A percentile compares a stretch with the other conserved stretches of the same genome.
Conservation (phyloP, 805 yeast species). For the Cyberlindnera mycetangii region DNA sequence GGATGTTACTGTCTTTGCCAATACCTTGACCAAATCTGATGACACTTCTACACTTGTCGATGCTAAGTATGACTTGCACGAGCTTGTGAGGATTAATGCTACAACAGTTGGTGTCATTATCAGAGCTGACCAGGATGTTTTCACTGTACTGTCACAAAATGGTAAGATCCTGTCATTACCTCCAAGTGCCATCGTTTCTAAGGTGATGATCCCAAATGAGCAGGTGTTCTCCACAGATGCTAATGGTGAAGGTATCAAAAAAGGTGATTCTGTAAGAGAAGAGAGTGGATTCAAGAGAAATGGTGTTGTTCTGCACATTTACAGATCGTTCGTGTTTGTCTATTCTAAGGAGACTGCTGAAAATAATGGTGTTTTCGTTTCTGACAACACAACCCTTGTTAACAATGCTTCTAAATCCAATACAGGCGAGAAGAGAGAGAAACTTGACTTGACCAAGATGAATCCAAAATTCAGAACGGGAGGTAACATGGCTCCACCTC, state of each 20-base stretch:
- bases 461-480: conserved; percentile 66
- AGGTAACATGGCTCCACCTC: conserved; percentile 56
- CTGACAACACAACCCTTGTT: conserved; percentile 68
- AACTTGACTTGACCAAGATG: conserved; percentile 76
- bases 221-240: conserved; percentile 84
- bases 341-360: conserved; percentile 77
- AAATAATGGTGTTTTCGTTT: conserved; percentile 89
- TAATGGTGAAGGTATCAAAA: conserved; percentile 77
- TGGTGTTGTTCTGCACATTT: conserved; percentile 85
- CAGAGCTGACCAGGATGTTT: conserved; percentile 84
- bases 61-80: conserved; percentile 83
- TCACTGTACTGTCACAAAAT: conserved; percentile 75
- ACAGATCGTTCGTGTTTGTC: conserved; percentile 74
- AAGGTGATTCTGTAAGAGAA: conserved; percentile 94
- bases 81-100: conserved; percentile 83
- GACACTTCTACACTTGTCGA: conserved; percentile 75
- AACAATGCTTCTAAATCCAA: conserved; percentile 85
- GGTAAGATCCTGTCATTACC: conserved; percentile 70
- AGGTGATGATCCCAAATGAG: conserved; percentile 59
- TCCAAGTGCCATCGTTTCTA: conserved; percentile 81
- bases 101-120: conserved; percentile 86
- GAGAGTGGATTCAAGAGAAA: conserved; percentile 78
- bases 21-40: conserved; percentile 86
- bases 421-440: conserved; percentile 38
- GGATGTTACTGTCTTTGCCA: conserved; percentile 90